Conservation (phyloP, 345 rosid species). For the Pugionium cornutum region DNA sequence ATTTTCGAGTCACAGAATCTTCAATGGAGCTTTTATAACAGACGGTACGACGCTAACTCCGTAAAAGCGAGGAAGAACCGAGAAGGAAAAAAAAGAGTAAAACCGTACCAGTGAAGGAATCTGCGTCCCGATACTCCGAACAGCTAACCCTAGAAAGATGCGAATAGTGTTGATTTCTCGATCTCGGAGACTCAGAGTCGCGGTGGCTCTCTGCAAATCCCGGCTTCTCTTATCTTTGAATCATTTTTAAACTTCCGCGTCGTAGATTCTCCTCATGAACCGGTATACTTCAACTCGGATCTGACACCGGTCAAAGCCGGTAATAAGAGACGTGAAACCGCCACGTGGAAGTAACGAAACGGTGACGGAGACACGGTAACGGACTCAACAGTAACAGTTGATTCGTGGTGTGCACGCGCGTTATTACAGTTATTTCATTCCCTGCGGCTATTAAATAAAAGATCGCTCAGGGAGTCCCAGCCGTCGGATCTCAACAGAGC, state of each 20-base stretch:
- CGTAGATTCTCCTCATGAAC: slow-evolving; percentile 15
- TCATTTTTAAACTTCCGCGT: slow-evolving; percentile 33
- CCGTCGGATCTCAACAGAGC: too few species aligned
- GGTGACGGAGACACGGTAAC: slow-evolving; percentile 3
- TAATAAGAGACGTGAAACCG: slow-evolving; percentile 17
- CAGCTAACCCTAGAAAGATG: slow-evolving; percentile 20
- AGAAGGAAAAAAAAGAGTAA: background rate
- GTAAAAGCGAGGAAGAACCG: slow-evolving; percentile 12
- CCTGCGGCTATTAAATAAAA: too few species aligned
- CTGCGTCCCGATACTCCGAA: slow-evolving; percentile 27
- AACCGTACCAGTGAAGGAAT: slow-evolving; percentile 36
- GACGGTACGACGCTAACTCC: slow-evolving; percentile 24
- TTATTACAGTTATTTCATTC: too few species aligned
- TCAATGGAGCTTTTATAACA: slow-evolving; percentile 6
- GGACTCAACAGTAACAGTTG: background rate
- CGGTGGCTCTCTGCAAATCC: slow-evolving; percentile 41
- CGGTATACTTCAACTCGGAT: slow-evolving; percentile 36
- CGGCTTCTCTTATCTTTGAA: slow-evolving; percentile 36
- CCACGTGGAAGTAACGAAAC: slow-evolving; percentile 35
- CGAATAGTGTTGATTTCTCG: slow-evolving; percentile 6
- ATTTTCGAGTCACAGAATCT: background rate
- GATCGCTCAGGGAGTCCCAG: too few species aligned
- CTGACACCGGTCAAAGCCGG: slow-evolving; percentile 42
- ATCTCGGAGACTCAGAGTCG: slow-evolving; percentile 20
- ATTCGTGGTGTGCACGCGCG: background rate